A percentile compares a stretch with the other conserved stretches of the same genome.
These are phyloP conservation scores for Ophiostoma novo-ulmi DNA, from an alignment of 2,329 filamentous ascomycete species.

Conservation along the genomic window DNA sequence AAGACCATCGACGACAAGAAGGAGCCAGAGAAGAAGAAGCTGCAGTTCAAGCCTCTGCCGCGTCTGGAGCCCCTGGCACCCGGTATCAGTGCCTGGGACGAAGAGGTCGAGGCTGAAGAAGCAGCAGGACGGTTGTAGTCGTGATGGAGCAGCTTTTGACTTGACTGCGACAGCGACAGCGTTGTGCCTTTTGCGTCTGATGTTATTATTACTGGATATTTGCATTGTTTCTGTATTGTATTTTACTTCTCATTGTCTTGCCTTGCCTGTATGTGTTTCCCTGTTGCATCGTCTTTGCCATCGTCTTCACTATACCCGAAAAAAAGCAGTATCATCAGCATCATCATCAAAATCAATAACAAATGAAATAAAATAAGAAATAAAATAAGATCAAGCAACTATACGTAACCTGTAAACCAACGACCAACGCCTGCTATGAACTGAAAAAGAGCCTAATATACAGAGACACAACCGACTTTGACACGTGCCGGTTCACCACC, in stretches of 20 bases:
- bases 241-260: background rate
- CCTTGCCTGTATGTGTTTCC: background rate
- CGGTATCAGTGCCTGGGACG: slow-evolving; percentile 49
- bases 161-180: background rate
- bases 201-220: background rate
- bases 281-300: background rate
- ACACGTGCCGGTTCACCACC: slow-evolving; percentile 38
- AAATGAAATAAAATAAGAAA: background rate
- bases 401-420: background rate
- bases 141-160: background rate
- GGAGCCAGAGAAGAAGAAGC: slow-evolving; percentile 24
- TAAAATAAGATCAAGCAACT: too few species aligned
- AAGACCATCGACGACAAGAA: slow-evolving; percentile 11
- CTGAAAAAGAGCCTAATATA: background rate
- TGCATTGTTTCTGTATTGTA: background rate
- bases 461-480: slow-evolving; percentile 10
- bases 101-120: slow-evolving; percentile 53
- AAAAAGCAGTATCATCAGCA: background rate
- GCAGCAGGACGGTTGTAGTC: slow-evolving; percentile 17
- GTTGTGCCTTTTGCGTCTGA: too few species aligned
- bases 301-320: background rate
- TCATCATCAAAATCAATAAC: background rate
- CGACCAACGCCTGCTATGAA: background rate
- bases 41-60: slow-evolving; percentile 19
- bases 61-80: slow-evolving; percentile 36